Base-by-base conservation (phyloP, 148 eudicot genomes). In the Nepenthes gracilis region DNA sequence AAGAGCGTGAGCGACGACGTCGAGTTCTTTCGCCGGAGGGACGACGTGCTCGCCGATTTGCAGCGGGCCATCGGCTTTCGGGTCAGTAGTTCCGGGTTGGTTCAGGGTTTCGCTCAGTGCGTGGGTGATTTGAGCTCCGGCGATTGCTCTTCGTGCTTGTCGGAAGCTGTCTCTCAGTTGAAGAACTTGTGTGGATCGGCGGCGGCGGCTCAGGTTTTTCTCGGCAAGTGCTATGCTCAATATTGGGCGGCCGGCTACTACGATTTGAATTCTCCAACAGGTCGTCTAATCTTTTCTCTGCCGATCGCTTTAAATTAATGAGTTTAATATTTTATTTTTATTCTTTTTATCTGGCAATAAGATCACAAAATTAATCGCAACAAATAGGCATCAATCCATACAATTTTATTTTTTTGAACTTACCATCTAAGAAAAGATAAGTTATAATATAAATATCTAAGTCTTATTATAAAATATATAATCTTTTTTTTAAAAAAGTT, bases 201-300 rank as follows among this genome's bases (percentile, higher is more conserved):
- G 40, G 80, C 74, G 51, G 88, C 97, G 14, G 97, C 72, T 5
- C 86, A 90, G 58, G 85, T 90, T 61, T 86, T 77, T 71, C 77
- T 86, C 77, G 88, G 64, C 1, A 91, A 90, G 74, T 90, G 97
- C 67, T 90, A 74, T 71, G 91, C 84, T 59, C 64, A 84, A 57
- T 90, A 84, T 63, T 90, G 97, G 97, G 85, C 75, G 9, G 72
- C 95, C 43, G 95, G 97, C 13, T 87, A 82, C 69, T 90, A 84
- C 54, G 83, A 80, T 43, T 60, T 76, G 45, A 53, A 67, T 48
- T 55, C 70, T 32, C 66, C 66, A 51, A 55, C 85, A 64, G 86
- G 96, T 58, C 9, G 11, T 10, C 4, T 1, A 33, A 32, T 33
- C 8, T 2, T 35, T 11, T 52, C 9, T 11, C 55, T 8, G 6